A percentile compares a stretch with the other conserved stretches of the same genome.
Evolutionary conservation across 106 monocot species (phyloP).

Genomic region (Dendrobium chrysotoxum): DNA sequence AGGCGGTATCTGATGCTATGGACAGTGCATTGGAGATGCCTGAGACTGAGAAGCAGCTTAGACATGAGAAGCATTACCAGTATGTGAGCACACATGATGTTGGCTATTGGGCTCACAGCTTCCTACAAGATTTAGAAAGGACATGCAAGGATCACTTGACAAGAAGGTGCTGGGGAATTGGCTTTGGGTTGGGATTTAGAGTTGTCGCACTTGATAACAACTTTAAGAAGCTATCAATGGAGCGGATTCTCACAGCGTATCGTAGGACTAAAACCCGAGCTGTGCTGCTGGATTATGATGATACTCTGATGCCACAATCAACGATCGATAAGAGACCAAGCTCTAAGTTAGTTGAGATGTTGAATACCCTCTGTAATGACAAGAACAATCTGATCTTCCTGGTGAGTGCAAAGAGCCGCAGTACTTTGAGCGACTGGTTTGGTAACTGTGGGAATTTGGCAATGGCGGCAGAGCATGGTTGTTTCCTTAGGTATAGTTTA

Average conservation of each 20-base stretch:
- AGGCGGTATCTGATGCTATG: conserved; percentile 44
- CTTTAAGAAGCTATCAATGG: conserved; percentile 47
- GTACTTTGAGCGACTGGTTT: conserved; percentile 38
- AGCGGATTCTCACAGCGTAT: conserved; percentile 35
- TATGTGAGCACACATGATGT: conserved; percentile 50
- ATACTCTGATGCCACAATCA: conserved; percentile 39
- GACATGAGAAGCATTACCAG: conserved; percentile 43
- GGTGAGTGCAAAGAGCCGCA: conserved; percentile 29
- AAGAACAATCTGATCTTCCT: conserved; percentile 36
- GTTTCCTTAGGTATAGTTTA: conserved; percentile 25
- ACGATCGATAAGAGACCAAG: conserved; percentile 37
- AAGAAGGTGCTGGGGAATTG: conserved; percentile 31
- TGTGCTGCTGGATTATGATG: conserved; percentile 43
- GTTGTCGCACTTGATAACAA: conserved; percentile 38
- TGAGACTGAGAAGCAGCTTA: conserved; percentile 34
- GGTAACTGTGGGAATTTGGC: conserved; percentile 31
- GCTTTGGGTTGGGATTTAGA: conserved; percentile 32
- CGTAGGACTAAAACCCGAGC: conserved; percentile 29
- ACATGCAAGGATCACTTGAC: conserved; percentile 31
- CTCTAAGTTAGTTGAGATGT: conserved; percentile 20
- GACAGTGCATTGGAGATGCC: conserved; percentile 30
- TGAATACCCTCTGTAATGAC: conserved; percentile 34
- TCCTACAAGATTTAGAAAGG: conserved; percentile 41
- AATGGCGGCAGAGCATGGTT: conserved; percentile 44
- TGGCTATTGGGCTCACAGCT: conserved; percentile 51